Evolutionary conservation across 2,329 filamentous ascomycete species (phyloP).

Genomic region (Arthrinium puccinioides): DNA sequence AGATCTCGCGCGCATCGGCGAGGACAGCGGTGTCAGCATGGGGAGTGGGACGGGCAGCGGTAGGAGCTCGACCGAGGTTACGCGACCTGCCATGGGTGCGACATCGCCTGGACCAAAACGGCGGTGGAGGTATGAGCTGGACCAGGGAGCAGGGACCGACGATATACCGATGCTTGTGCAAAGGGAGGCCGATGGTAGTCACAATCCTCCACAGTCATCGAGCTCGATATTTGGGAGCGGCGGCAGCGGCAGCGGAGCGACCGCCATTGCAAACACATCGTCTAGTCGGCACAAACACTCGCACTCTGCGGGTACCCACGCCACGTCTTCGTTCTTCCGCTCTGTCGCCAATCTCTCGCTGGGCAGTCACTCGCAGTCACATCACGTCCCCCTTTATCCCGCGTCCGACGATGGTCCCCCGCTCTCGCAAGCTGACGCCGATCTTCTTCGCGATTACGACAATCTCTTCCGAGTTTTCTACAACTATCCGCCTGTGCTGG

Average conservation of each 20-base stretch:
- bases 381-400: constrained; percentile 10
- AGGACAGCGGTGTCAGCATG: constrained; percentile 31
- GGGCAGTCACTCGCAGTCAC: constrained; percentile 32
- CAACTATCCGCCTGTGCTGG: constrained; percentile 77
- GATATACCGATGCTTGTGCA: constrained; percentile 87
- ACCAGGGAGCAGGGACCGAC: constrained; percentile 62
- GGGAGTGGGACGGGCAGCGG: constrained; percentile 24
- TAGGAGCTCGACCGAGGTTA: constrained; percentile 19
- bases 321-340: constrained; percentile 63
- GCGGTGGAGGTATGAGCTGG: constrained; percentile 83
- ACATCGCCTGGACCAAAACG: constrained; percentile 38
- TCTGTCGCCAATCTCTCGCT: constrained; percentile 74
- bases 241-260: constrained; percentile 35
- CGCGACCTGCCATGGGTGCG: constrained; percentile 27
- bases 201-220: constrained; percentile 14
- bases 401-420: constrained; percentile 23
- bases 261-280: constrained; percentile 43
- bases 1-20: constrained; percentile 47
- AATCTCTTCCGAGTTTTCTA: constrained; percentile 96
- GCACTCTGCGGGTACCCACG: constrained; percentile 31
- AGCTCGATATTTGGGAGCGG: constrained; percentile 52
- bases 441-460: constrained; percentile 85
- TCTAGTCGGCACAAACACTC: constrained; percentile 52
- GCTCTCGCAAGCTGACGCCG: constrained; percentile 56
- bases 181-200: constrained; percentile 44